Conservation (phyloP, 176 grass and related monocot species). For the Carex littledalei region DNA sequence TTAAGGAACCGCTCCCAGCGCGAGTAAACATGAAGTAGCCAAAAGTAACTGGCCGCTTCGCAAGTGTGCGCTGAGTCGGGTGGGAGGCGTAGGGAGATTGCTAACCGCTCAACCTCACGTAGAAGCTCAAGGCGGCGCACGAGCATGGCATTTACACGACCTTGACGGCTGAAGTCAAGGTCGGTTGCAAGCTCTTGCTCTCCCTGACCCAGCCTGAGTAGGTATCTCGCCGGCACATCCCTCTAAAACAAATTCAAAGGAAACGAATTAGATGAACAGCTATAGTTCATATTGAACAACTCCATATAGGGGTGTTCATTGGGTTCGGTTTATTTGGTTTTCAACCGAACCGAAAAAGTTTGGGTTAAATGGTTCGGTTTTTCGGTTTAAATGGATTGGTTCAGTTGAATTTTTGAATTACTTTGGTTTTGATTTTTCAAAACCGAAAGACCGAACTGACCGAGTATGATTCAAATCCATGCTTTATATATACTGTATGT, state of each 20-base stretch:
- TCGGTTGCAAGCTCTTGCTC: constrained; percentile 98
- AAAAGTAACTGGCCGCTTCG: constrained; percentile 95
- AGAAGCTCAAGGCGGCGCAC: constrained; percentile 74
- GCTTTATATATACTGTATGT: no score
- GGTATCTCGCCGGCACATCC: constrained; percentile 97
- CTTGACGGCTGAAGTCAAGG: constrained; percentile 99
- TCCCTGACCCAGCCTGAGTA: constrained; percentile 94
- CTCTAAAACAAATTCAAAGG: constrained; percentile 42
- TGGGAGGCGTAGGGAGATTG: constrained; percentile 69
- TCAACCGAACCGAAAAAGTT: no score
- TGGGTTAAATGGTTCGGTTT: no score
- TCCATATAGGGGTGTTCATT: background rate
- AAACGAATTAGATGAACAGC: background rate
- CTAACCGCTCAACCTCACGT: constrained; percentile 83
- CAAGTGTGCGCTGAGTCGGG: constrained; percentile 92
- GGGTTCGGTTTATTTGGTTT: no score
- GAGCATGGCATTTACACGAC: constrained; percentile 95
- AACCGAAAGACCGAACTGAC: no score
- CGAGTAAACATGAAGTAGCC: constrained; percentile 92
- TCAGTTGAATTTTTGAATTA: no score
- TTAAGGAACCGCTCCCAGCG: constrained; percentile 90
- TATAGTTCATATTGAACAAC: background rate
- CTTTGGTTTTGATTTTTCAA: no score
- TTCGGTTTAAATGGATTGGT: no score
- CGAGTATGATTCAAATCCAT: no score